Base-by-base conservation (phyloP, 2,329 filamentous ascomycete species). In the Thelonectria blattea region DNA sequence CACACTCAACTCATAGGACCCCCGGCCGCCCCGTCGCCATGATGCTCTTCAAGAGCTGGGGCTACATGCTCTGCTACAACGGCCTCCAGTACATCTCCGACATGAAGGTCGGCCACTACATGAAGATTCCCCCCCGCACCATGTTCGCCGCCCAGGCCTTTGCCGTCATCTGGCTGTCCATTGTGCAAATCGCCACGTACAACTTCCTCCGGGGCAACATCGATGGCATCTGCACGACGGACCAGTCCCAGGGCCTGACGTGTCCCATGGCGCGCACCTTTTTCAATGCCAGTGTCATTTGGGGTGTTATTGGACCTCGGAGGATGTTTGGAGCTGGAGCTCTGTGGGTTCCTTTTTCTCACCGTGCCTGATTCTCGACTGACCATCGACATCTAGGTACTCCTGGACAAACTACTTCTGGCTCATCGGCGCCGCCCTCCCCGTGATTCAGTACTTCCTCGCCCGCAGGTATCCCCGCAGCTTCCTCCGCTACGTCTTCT, bases 21-120 rank as follows among this genome's bases (percentile, higher is more conserved):
- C 89, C 88, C 0, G 89, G 89, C 17, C 82, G 83, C 3, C 89
- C 89, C 2, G 80, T 91, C 60, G 88, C 88, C 52, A 88, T 91
- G 83, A 92, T 92, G 88, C 83, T 91, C 77, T 91, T 91, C 80
- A 91, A 91, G 75, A 90, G 87, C 62, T 91, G 88, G 68, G 87
- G 88, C 51, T 90, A 89, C 71, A 84, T 90, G 59, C 85, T 81
- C 75, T 88, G 90, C 85, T 80, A 80, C 17, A 86, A 90, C 72
- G 87, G 85, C 0, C 78, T 89, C 50, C 86, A 84, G 72, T 90
- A 89, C 71, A 78, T 81, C 8, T 84, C 88, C 70, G 87, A 90
- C 67, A 79, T 89, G 68, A 90, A 89, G 72, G 80, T 89, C 2
- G 87, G 84, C 18, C 88, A 90, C 72, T 91, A 91, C 76, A 89